Evolutionary conservation across 352 stramenopile genomes (phyloP).

Genomic region (Phytophthora quininea): DNA sequence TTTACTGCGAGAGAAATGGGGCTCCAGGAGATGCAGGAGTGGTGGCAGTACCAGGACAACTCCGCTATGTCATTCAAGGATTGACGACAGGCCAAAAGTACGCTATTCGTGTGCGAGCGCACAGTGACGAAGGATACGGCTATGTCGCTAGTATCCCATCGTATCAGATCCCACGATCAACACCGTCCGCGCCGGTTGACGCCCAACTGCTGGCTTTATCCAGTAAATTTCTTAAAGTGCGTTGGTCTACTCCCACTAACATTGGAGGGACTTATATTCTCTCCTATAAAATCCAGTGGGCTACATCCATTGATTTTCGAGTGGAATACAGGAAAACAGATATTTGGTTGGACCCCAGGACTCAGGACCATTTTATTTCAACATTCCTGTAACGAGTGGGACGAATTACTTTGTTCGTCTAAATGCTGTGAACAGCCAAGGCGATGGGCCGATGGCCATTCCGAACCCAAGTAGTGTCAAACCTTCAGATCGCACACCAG

Average conservation of each 20-base stretch:
- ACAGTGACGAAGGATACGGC: constrained; percentile 59
- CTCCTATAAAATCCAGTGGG: constrained; percentile 94
- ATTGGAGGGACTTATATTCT: constrained; percentile 77
- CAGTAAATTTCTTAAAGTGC: constrained; percentile 73
- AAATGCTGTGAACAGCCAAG: constrained; percentile 92
- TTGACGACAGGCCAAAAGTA: constrained; percentile 65
- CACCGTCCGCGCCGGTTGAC: constrained; percentile 36
- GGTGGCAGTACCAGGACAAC: constrained; percentile 34
- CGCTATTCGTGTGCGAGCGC: constrained; percentile 55
- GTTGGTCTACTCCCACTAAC: no score
- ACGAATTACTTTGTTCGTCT: constrained; percentile 90
- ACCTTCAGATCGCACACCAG: constrained; percentile 77
- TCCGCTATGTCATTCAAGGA: constrained; percentile 43
- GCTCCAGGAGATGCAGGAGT: constrained; percentile 37
- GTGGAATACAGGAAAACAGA: constrained; percentile 65
- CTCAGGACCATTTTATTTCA: constrained; percentile 86
- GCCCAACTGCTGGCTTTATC: constrained; percentile 69
- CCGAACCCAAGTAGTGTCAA: constrained; percentile 57
- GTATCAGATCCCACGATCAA: constrained; percentile 65
- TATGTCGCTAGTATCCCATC: constrained; percentile 46
- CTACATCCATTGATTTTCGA: constrained; percentile 74
- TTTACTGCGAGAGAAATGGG: constrained; percentile 79
- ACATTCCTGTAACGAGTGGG: constrained; percentile 75
- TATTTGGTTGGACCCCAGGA: constrained; percentile 48
- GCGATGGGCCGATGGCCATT: constrained; percentile 50